Base-by-base conservation (phyloP, 257 asterid species). In the Gynochthodes officinalis region DNA sequence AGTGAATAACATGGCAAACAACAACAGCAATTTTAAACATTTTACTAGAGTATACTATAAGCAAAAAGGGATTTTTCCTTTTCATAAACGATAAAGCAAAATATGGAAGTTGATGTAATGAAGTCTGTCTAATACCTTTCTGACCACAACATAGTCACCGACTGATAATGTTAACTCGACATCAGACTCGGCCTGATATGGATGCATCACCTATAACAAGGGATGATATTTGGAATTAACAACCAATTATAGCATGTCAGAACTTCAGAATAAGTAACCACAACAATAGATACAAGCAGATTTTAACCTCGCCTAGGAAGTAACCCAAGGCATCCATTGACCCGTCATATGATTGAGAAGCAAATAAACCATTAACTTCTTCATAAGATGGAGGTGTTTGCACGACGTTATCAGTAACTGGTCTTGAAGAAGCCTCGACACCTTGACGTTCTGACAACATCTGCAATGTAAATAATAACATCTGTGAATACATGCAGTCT, bases 121-220 rank as follows among this genome's bases (percentile, higher is more conserved):
- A n/a, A 12, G 37, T 40, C 61, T 21, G 39, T 21, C 6, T 55
- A 23, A 7, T 53, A 55, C 96, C 91, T 90, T 79, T 67, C 92
- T 88, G 44, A 90, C 84, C 48, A 90, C 96, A 40, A 90, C 81
- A 64, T 86, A 90, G 78, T 90, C 96, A 4, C 90, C 96, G 9
- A 88, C 69, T 9, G 83, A 79, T 83, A 89, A 82, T 5, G 89
- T 83, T 82, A 89, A 57, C 84, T 89, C 96, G 48, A 74, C 88
- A 13, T 84, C 87, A 58, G 94, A 85, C 78, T 90, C 95, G 23
- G 90, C 89, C 80, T 78, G 79, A 69, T 90, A 90, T 28, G 94
- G 79, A 70, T 90, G 90, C 70, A 90, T 58, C 75, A 88, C 94
- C 96, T 90, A 64, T 74, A 70, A 68, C 14, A 68, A 64, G 33